phyloP scores from a whole-genome alignment of 306 rosid species.

The Abrus pulchellus region DNA sequence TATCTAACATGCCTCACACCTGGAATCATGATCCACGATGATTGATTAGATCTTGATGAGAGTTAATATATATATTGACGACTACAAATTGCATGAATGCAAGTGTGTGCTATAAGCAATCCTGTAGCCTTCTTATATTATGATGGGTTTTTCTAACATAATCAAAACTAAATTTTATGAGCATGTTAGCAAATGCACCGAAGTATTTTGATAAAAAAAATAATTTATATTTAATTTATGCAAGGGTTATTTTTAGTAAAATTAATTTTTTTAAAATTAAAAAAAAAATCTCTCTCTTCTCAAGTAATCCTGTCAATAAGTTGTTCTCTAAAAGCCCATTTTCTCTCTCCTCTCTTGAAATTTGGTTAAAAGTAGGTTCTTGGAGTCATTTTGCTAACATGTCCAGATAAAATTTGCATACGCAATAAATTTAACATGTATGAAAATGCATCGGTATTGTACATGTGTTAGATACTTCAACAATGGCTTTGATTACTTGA shows the following conservation, averaged over 20 bases:
- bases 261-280: too few relatives aligned
- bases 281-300: too few relatives aligned
- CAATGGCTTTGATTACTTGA: slow-evolving; percentile 12
- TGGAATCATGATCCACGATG: background rate
- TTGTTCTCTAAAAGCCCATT: too few relatives aligned
- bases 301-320: too few relatives aligned
- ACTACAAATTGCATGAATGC: background rate
- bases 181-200: too few relatives aligned
- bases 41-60: background rate
- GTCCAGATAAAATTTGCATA: background rate
- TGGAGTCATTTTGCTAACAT: background rate
- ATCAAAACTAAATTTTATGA: too few relatives aligned
- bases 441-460: background rate
- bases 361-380: too few relatives aligned
- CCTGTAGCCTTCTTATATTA: background rate
- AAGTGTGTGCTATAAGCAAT: background rate
- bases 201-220: too few relatives aligned
- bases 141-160: too few relatives aligned
- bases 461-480: slow-evolving; percentile 5
- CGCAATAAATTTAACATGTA: background rate
- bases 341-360: too few relatives aligned
- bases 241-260: too few relatives aligned
- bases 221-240: too few relatives aligned
- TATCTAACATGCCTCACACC: background rate
- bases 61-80: background rate